Evolutionary conservation across 2,329 filamentous ascomycete species (phyloP).

Genomic region (Stagonosporopsis chrysanthemi): DNA sequence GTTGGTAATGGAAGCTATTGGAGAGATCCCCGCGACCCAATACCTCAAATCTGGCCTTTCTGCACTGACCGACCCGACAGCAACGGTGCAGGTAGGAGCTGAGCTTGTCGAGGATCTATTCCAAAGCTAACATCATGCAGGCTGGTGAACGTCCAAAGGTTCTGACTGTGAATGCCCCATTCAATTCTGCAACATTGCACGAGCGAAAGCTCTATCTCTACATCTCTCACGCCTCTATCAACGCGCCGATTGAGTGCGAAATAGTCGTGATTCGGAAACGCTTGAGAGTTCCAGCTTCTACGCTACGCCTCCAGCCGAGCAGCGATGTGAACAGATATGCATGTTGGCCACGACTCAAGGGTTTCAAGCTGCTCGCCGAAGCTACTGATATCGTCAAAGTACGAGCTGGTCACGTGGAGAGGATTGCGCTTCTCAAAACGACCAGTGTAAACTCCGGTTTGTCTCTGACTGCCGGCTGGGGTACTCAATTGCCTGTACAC

Average conservation of each 20-base stretch:
- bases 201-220: slow-evolving; percentile 50
- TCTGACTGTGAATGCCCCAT: slow-evolving; percentile 42
- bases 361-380: slow-evolving; percentile 31
- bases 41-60: slow-evolving; percentile 41
- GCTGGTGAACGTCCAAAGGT: slow-evolving; percentile 28
- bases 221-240: slow-evolving; percentile 44
- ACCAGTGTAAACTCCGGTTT: slow-evolving; percentile 32
- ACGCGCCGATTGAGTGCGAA: slow-evolving; percentile 47
- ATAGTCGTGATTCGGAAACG: slow-evolving; percentile 47
- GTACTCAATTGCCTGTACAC: slow-evolving; percentile 42
- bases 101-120: background rate
- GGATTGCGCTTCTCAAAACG: slow-evolving; percentile 38
- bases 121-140: slow-evolving; percentile 19
- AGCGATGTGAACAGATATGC: slow-evolving; percentile 40
- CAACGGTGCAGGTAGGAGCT: slow-evolving; percentile 27
- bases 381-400: slow-evolving; percentile 44
- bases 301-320: slow-evolving; percentile 33
- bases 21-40: slow-evolving; percentile 42
- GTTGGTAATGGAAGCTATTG: slow-evolving; percentile 47
- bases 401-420: slow-evolving; percentile 41
- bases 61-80: slow-evolving; percentile 28
- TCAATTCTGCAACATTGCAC: slow-evolving; percentile 47
- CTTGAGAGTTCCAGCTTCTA: slow-evolving; percentile 40
- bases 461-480: slow-evolving; percentile 48
- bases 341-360: slow-evolving; percentile 44